A percentile compares a stretch with the other conserved stretches of the same genome.
Evolutionary conservation across 495 filamentous ascomycete genomes (phyloP).

Genomic region (Penicillium maclennaniae): DNA sequence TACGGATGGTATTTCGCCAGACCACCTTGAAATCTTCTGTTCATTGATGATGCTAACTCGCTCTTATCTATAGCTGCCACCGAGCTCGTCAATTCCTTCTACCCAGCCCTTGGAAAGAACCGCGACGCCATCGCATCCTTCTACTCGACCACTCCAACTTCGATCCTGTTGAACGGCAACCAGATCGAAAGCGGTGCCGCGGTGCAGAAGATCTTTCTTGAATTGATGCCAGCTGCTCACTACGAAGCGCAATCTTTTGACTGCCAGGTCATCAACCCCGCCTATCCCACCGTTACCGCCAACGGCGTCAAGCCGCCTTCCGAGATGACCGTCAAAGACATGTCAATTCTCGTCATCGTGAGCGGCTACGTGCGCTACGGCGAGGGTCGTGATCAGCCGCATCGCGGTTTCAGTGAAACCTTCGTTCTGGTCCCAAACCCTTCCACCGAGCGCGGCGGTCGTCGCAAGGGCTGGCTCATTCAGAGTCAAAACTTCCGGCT

Average conservation of each 20-base stretch:
- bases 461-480: conserved; percentile 59
- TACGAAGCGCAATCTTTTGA: conserved; percentile 68
- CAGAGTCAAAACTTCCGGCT: conserved; percentile 70
- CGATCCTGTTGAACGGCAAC: conserved; percentile 66
- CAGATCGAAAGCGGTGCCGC: conserved; percentile 49
- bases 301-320: conserved; percentile 34
- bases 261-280: conserved; percentile 68
- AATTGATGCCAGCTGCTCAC: conserved; percentile 55
- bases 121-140: conserved; percentile 52
- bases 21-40: not conserved
- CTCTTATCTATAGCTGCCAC: conserved; percentile 36
- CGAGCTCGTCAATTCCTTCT: conserved; percentile 51
- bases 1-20: conserved; percentile 39
- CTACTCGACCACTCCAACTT: conserved; percentile 51
- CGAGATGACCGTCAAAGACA: conserved; percentile 47
- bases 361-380: conserved; percentile 64
- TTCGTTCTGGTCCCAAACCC: conserved; percentile 76
- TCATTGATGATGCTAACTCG: not conserved
- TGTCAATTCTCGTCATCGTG: conserved; percentile 66
- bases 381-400: conserved; percentile 48
- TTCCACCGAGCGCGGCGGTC: conserved; percentile 47
- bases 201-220: conserved; percentile 57
- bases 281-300: conserved; percentile 45
- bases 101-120: conserved; percentile 52
- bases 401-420: conserved; percentile 67